Percentiles rank a stretch among this genome's conserved stretches.
These are phyloP conservation scores for Cenchrus americanus DNA, from an alignment of 176 grass and related monocot genomes.

Conservation along the genomic window DNA sequence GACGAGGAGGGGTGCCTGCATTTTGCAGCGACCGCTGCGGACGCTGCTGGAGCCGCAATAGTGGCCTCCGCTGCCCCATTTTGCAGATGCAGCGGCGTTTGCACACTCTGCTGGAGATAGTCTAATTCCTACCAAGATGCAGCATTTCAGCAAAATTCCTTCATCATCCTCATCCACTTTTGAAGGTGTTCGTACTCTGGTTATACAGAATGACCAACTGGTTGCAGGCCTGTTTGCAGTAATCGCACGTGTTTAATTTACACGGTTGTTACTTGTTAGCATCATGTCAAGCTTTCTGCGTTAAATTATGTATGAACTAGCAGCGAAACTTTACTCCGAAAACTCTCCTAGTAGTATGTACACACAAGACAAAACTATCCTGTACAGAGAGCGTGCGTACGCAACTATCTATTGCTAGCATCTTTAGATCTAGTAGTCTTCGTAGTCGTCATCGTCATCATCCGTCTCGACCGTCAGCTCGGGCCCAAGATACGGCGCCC, in stretches of 20 bases:
- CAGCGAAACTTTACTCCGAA: background rate
- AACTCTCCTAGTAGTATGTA: background rate
- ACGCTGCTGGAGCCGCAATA: too few relatives aligned
- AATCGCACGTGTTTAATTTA: background rate
- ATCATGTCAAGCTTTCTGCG: background rate
- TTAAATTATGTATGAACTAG: background rate
- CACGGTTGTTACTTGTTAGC: background rate
- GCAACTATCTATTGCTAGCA: background rate
- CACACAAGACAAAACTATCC: background rate
- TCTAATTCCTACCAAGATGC: too few relatives aligned
- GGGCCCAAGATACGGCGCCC: constrained; percentile 73
- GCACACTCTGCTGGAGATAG: too few relatives aligned
- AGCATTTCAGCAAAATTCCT: too few relatives aligned
- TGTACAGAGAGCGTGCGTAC: background rate
- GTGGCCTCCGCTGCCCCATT: too few relatives aligned
- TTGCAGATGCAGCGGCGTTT: too few relatives aligned
- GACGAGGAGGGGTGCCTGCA: too few relatives aligned
- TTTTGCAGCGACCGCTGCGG: too few relatives aligned
- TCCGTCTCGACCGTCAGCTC: constrained; percentile 56
- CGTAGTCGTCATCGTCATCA: background rate
- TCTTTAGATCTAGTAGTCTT: constrained; percentile 1
- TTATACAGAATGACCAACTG: too few relatives aligned
- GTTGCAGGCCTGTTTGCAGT: too few relatives aligned
- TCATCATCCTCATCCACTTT: too few relatives aligned
- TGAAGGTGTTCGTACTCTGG: too few relatives aligned